These are phyloP conservation scores for Centrapalus pauciflorus DNA, from an alignment of 129 eudicot genomes.

Conservation along the genomic window DNA sequence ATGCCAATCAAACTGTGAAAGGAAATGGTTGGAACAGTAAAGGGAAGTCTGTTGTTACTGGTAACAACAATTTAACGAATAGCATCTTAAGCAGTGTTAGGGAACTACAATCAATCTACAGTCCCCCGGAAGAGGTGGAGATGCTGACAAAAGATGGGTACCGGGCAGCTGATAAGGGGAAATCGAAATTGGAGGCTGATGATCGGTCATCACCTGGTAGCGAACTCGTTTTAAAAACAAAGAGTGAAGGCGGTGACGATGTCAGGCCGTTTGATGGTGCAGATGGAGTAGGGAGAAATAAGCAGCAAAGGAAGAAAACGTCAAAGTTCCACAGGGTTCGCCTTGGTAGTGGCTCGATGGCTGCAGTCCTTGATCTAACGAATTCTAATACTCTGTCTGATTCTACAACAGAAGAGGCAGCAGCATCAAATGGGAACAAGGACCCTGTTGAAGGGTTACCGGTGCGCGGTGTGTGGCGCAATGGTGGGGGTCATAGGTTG, in stretches of 20 bases:
- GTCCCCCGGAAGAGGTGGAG: conserved; percentile 47
- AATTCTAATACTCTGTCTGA: conserved; percentile 31
- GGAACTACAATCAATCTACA: conserved; percentile 51
- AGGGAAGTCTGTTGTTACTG: conserved; percentile 39
- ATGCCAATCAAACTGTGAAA: conserved; percentile 34
- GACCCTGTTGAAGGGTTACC: conserved; percentile 39
- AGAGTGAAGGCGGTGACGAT: conserved; percentile 22
- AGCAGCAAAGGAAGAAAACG: conserved; percentile 60
- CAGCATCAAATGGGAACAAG: conserved; percentile 19
- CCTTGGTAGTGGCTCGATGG: conserved; percentile 69
- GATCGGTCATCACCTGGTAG: conserved; percentile 29
- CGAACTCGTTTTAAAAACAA: conserved; percentile 25
- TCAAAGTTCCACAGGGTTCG: conserved; percentile 77
- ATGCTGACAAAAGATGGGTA: conserved; percentile 72
- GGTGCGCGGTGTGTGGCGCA: conserved; percentile 77
- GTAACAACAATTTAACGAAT: conserved; percentile 43
- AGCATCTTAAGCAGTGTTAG: conserved; percentile 47
- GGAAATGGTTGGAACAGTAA: conserved; percentile 36
- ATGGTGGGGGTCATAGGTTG: conserved; percentile 83
- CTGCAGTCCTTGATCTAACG: conserved; percentile 44
- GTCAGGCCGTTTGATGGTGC: conserved; percentile 20
- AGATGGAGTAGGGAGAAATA: conserved; percentile 38
- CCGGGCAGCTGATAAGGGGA: conserved; percentile 50
- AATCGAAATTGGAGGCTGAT: conserved; percentile 33
- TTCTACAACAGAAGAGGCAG: background rate